These are phyloP conservation scores for Syzygium syzygioides DNA, from an alignment of 441 rosid genomes.

Conservation along the genomic window DNA sequence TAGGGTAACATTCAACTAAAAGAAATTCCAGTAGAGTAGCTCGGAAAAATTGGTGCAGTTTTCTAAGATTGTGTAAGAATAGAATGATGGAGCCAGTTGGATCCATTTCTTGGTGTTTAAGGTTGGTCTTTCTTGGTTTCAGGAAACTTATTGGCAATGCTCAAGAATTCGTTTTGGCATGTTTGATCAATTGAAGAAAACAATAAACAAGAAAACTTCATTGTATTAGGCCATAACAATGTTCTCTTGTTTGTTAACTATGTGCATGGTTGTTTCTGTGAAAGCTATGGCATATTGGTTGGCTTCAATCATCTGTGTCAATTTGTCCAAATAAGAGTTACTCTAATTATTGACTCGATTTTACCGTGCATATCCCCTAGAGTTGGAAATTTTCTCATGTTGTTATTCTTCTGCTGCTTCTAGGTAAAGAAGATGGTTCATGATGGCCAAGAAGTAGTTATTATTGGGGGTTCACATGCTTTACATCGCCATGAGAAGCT, in stretches of 20 bases:
- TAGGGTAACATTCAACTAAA: background rate
- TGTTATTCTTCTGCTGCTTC: background rate
- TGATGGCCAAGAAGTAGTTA: constrained; percentile 87
- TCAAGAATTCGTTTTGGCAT: background rate
- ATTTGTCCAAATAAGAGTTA: background rate
- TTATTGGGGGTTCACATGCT: constrained; percentile 82
- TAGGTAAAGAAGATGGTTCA: constrained; percentile 93
- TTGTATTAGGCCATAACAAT: background rate
- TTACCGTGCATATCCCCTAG: background rate
- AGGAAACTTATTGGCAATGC: background rate
- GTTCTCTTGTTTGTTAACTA: background rate
- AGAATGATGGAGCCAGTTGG: background rate
- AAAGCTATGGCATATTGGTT: background rate
- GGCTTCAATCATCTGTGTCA: background rate
- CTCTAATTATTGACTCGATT: background rate
- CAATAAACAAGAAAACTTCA: background rate
- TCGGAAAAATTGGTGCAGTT: background rate
- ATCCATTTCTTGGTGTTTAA: background rate
- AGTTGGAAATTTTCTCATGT: background rate
- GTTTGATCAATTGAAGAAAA: background rate
- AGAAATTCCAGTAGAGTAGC: background rate
- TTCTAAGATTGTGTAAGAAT: background rate
- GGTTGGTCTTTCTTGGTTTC: background rate
- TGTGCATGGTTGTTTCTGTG: background rate
- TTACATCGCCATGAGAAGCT: constrained; percentile 93